Conservation (phyloP, 768 basidiomycete species). For the Cystofilobasidium macerans region DNA sequence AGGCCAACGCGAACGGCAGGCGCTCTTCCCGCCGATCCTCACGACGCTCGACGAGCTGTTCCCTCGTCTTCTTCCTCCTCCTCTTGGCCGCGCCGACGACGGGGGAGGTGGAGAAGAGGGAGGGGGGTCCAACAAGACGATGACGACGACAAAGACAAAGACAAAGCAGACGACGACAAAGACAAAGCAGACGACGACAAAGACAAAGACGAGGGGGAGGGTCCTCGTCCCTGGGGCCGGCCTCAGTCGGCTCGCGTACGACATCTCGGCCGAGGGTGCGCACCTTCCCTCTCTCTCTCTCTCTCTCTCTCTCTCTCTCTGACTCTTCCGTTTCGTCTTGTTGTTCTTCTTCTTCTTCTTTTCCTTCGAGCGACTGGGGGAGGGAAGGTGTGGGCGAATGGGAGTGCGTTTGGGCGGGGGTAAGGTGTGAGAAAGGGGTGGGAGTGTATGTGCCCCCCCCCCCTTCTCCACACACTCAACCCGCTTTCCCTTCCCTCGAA, state of each 20-base stretch:
- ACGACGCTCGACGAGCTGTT: neutral
- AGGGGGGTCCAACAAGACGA: too few species aligned
- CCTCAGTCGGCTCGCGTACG: conserved; percentile 1
- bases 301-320: neutral
- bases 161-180: too few species aligned
- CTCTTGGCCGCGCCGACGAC: too few species aligned
- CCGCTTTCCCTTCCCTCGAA: too few species aligned
- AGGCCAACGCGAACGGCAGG: conserved; percentile 2
- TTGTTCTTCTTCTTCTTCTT: neutral
- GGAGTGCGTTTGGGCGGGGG: too few species aligned
- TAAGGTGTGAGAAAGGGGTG: too few species aligned
- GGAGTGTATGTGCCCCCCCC: too few species aligned
- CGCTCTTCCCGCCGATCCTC: conserved; percentile 10
- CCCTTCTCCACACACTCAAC: too few species aligned
- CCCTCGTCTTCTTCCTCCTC: too few species aligned
- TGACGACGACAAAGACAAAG: too few species aligned
- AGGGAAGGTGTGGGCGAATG: neutral
- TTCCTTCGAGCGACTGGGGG: too few species aligned
- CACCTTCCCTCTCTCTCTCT: neutral
- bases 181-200: neutral
- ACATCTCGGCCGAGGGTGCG: conserved; percentile 8
- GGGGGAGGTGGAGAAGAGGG: too few species aligned
- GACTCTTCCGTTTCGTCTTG: neutral
- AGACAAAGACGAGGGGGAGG: neutral
- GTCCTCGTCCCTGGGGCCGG: conserved; percentile 4